A percentile compares a stretch with the other conserved stretches of the same genome.
phyloP scores from a whole-genome alignment of 2,329 filamentous ascomycete species.

The Phyllosticta citriasiana region DNA sequence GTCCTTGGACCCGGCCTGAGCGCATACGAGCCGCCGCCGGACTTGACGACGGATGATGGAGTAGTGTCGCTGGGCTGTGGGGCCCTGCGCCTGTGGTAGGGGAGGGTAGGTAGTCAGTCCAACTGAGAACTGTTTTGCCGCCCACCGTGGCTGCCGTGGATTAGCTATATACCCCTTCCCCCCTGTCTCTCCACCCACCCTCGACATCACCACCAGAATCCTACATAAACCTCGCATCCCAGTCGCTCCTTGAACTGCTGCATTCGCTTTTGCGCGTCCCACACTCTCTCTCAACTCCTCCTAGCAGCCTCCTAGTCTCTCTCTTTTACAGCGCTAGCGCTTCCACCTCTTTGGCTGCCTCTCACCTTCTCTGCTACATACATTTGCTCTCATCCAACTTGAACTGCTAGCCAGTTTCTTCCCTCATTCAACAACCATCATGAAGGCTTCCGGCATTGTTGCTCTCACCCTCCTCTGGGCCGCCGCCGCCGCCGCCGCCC shows the following conservation, averaged over 20 bases:
- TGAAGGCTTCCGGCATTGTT: slow-evolving; percentile 28
- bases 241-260: not conserved
- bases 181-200: not conserved
- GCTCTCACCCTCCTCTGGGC: slow-evolving; percentile 25
- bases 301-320: not conserved
- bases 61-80: not conserved
- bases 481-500: slow-evolving; percentile 25
- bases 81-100: not conserved
- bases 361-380: not conserved
- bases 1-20: not conserved
- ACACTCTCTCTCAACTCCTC: slow-evolving; percentile 1
- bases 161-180: not conserved
- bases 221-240: not conserved
- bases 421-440: slow-evolving; percentile 15
- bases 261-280: not conserved
- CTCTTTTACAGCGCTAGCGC: slow-evolving; percentile 6
- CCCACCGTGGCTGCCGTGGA: not conserved
- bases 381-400: not conserved
- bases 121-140: not conserved
- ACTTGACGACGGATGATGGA: not conserved
- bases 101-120: no score
- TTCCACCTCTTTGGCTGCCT: not conserved
- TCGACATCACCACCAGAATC: not conserved
- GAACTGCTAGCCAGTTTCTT: slow-evolving; percentile 7
- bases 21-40: not conserved